phyloP scores from a whole-genome alignment of 2,329 filamentous ascomycete genomes.

The Aspergillus costaricaensis region DNA sequence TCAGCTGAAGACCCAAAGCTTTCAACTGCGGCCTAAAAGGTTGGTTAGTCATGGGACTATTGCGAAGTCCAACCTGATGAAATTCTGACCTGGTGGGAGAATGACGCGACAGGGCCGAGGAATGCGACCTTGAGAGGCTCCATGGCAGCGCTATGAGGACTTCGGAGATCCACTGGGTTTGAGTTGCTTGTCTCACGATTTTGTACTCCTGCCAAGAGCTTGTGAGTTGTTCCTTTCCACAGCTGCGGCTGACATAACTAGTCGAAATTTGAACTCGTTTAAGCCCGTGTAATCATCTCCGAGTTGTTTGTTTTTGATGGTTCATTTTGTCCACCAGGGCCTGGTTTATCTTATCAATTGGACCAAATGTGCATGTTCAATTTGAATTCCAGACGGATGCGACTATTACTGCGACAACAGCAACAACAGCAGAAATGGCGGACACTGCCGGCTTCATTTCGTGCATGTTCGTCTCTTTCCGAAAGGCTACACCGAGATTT shows the following conservation, averaged over 20 bases:
- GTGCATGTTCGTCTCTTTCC: conserved; percentile 37
- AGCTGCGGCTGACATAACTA: conserved; percentile 6
- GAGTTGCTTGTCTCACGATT: background rate
- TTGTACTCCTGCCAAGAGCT: conserved; percentile 2
- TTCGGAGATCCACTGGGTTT: background rate
- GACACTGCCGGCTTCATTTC: conserved; percentile 9
- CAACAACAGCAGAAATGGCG: background rate
- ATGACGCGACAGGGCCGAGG: conserved; percentile 65
- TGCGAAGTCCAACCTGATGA: conserved; percentile 9
- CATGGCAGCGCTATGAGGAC: conserved; percentile 18
- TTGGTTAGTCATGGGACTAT: conserved; percentile 19
- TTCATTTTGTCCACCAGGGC: background rate
- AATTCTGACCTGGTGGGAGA: conserved; percentile 65
- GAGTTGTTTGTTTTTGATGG: background rate
- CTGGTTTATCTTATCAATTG: background rate
- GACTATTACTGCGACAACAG: background rate
- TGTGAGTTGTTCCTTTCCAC: background rate
- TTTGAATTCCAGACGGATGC: background rate
- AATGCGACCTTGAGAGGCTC: conserved; percentile 51
- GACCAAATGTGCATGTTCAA: background rate
- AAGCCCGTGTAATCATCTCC: background rate
- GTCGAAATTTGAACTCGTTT: background rate
- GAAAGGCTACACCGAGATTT: conserved; percentile 47
- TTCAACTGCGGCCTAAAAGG: conserved; percentile 55
- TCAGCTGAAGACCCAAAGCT: conserved; percentile 45